Evolutionary conservation across 345 rosid genomes (phyloP).

Genomic region (Xanthoceras sorbifolium): DNA sequence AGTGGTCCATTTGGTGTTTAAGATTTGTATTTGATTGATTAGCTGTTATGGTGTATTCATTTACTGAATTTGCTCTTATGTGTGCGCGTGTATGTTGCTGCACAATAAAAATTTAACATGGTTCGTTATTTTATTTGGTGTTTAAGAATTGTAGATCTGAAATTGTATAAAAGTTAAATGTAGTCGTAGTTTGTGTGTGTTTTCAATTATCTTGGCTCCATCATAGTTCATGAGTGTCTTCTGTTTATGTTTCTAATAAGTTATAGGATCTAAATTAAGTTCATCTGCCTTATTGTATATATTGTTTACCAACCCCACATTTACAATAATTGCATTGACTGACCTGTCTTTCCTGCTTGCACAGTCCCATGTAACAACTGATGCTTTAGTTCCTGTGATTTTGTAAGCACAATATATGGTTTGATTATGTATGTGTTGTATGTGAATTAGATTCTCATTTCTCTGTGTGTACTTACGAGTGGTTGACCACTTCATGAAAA

Average conservation of each 20-base stretch:
- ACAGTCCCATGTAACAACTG: not conserved
- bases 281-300: not conserved
- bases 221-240: not conserved
- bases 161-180: not conserved
- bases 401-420: too few relatives aligned
- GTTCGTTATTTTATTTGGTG: too few relatives aligned
- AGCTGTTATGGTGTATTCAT: too few relatives aligned
- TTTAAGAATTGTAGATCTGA: not conserved
- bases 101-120: not conserved
- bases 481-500: not conserved
- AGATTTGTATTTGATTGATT: too few relatives aligned
- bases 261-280: not conserved
- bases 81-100: too few relatives aligned
- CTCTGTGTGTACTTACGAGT: not conserved
- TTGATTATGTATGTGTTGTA: not conserved
- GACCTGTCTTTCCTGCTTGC: not conserved
- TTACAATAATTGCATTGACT: not conserved
- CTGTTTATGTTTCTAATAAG: not conserved
- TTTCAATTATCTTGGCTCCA: not conserved
- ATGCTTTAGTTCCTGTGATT: not conserved
- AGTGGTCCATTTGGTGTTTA: too few relatives aligned
- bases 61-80: too few relatives aligned
- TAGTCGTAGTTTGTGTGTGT: not conserved
- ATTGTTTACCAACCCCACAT: not conserved
- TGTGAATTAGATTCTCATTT: not conserved